phyloP scores from a whole-genome alignment of 139 green algal genomes.

The Coccomyxa sp. region DNA sequence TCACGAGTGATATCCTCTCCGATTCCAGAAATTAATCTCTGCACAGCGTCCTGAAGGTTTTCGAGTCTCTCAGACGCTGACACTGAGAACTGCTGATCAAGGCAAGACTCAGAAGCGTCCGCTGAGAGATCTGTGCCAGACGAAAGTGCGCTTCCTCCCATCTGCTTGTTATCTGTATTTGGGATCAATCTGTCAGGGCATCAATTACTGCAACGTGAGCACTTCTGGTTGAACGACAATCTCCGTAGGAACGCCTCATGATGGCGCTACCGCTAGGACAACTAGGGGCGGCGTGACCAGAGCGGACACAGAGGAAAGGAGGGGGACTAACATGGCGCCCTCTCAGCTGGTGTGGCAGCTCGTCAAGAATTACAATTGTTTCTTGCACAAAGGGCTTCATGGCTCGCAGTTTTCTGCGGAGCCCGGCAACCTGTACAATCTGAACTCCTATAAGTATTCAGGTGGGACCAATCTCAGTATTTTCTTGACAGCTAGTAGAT shows the following conservation, averaged over 20 bases:
- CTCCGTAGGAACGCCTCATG: too few species aligned
- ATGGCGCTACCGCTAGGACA: too few species aligned
- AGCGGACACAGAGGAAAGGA: too few species aligned
- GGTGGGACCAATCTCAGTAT: constrained; percentile 30
- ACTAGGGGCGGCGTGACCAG: too few species aligned
- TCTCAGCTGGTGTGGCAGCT: constrained; percentile 57
- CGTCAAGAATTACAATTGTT: constrained; percentile 60
- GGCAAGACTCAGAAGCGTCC: neutral
- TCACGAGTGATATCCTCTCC: constrained; percentile 80
- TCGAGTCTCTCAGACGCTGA: neutral
- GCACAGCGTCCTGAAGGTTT: constrained; percentile 42
- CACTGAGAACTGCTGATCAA: neutral
- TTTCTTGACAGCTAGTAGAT: neutral
- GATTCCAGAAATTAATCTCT: constrained; percentile 58
- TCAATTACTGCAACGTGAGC: too few species aligned
- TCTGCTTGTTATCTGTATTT: neutral
- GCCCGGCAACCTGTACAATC: constrained; percentile 73
- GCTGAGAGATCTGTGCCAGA: neutral
- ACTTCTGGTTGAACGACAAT: too few species aligned
- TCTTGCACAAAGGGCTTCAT: constrained; percentile 61
- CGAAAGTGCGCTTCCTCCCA: neutral
- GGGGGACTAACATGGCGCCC: neutral
- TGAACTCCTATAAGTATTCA: constrained; percentile 78
- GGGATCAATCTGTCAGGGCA: too few species aligned
- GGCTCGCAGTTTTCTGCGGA: constrained; percentile 51